phyloP scores from a whole-genome alignment of 305 asterid species.

The Fraxinus nigra region DNA sequence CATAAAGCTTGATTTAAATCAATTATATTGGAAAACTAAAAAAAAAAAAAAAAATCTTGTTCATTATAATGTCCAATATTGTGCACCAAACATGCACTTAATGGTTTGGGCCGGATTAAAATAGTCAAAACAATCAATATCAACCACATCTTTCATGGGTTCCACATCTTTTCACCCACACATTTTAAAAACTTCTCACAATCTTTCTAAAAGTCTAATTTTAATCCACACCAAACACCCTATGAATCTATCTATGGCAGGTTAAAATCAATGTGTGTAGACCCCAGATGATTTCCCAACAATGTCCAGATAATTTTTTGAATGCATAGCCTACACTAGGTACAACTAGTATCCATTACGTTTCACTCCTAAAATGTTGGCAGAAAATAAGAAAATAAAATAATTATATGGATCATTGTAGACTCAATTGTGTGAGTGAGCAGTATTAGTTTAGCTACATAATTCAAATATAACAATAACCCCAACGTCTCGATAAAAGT shows the following conservation, averaged over 20 bases:
- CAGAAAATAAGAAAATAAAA: neutral
- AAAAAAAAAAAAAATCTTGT: neutral
- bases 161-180: no score
- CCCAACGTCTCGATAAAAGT: slow-evolving; percentile 8
- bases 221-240: no score
- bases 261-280: neutral
- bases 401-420: neutral
- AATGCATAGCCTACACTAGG: neutral
- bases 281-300: neutral
- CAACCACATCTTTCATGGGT: no score
- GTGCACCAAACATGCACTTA: neutral
- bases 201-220: no score
- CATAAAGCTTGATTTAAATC: neutral
- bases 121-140: no score
- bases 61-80: neutral
- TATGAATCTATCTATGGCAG: neutral
- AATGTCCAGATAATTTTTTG: neutral
- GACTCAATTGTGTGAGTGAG: neutral
- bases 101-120: no score
- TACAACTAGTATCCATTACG: neutral
- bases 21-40: neutral
- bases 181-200: no score
- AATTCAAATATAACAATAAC: neutral
- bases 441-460: neutral
- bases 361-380: neutral